Percentiles rank a stretch among this genome's conserved stretches.
phyloP scores from a whole-genome alignment of 1,139 yeast genomes.

The Blastobotrys ciferrii region DNA sequence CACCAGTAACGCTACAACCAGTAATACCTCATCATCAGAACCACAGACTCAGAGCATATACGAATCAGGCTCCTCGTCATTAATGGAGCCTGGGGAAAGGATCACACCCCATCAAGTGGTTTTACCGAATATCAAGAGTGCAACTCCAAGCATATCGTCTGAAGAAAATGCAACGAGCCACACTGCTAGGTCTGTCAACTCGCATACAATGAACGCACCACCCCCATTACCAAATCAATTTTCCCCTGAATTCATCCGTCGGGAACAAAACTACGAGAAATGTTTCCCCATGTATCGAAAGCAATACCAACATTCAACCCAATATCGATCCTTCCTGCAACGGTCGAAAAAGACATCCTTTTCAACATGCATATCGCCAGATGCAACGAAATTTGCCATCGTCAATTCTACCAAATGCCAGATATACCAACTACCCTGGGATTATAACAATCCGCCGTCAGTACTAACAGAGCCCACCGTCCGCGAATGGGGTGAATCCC shows the following conservation, averaged over 20 bases:
- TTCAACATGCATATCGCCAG: constrained; percentile 65
- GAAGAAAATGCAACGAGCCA: constrained; percentile 3
- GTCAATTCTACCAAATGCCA: constrained; percentile 71
- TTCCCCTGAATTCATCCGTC: constrained; percentile 26
- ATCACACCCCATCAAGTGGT: neutral
- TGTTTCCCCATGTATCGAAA: constrained; percentile 84
- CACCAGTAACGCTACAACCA: neutral
- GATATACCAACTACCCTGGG: constrained; percentile 52
- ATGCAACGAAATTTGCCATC: constrained; percentile 59
- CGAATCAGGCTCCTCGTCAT: neutral
- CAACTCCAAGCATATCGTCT: constrained; percentile 6
- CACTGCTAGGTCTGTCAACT: neutral
- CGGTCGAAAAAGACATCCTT: constrained; percentile 51
- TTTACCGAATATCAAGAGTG: neutral
- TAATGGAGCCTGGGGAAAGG: too few relatives aligned
- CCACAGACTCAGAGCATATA: neutral
- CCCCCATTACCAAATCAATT: constrained; percentile 12
- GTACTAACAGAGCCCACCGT: constrained; percentile 11
- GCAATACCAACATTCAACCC: constrained; percentile 62
- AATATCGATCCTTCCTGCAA: constrained; percentile 50
- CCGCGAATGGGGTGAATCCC: constrained; percentile 52
- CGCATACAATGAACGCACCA: constrained; percentile 1
- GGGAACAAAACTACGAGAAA: constrained; percentile 51
- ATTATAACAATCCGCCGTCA: constrained; percentile 49
- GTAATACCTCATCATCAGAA: neutral